Evolutionary conservation across 78 protist species (phyloP).

Genomic region (Protostelium mycophagum): DNA sequence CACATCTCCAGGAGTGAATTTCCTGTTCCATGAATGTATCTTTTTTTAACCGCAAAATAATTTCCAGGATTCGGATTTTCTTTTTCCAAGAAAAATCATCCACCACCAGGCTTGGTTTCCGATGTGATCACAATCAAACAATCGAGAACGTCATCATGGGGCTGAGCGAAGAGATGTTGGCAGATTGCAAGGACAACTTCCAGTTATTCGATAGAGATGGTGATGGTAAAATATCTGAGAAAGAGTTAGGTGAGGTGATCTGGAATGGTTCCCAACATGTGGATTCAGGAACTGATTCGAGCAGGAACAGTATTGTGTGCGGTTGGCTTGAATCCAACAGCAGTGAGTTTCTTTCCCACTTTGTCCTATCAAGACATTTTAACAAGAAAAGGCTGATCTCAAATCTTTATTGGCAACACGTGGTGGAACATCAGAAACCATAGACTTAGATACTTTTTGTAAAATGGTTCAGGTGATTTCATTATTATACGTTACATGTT

Average conservation of each 20-base stretch:
- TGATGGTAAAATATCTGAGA: neutral
- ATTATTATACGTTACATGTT: neutral
- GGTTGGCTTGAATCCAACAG: neutral
- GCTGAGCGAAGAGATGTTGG: neutral
- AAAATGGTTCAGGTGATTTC: neutral
- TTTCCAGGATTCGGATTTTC: too few species aligned
- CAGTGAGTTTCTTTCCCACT: neutral
- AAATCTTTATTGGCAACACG: neutral
- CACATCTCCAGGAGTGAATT: too few species aligned
- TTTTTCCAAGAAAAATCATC: too few species aligned
- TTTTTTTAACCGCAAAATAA: too few species aligned
- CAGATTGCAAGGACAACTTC: neutral
- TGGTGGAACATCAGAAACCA: neutral
- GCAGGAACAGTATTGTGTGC: neutral
- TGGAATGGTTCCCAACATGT: neutral
- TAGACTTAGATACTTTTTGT: neutral
- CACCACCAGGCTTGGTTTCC: too few species aligned
- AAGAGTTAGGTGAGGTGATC: neutral
- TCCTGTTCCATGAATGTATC: too few species aligned
- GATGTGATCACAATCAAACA: too few species aligned
- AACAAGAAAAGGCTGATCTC: neutral
- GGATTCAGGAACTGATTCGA: neutral
- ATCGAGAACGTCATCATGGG: too few species aligned
- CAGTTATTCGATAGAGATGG: neutral
- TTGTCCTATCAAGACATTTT: neutral